phyloP scores from a whole-genome alignment of 371 early-diverging fungal species.

The Funneliformis caledonium region DNA sequence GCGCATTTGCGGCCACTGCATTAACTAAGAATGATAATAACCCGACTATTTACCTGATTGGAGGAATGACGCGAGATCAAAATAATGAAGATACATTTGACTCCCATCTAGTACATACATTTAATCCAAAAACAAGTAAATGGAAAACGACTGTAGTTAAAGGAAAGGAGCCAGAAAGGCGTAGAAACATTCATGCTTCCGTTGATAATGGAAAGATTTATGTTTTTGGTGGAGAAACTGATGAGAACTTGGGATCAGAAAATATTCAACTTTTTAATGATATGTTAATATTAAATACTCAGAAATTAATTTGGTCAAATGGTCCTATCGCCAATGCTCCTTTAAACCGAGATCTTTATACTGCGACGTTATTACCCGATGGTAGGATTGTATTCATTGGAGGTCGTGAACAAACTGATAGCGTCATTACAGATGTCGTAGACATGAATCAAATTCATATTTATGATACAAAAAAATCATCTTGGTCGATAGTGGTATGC shows the following conservation, averaged over 20 bases:
- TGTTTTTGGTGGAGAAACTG: conserved; percentile 14
- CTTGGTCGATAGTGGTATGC: not conserved
- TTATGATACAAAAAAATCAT: not conserved
- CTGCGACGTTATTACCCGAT: not conserved
- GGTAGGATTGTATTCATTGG: conserved; percentile 15
- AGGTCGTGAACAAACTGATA: not conserved
- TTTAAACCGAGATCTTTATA: too few relatives aligned
- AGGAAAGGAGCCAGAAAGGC: not conserved
- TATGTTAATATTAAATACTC: conserved; percentile 13
- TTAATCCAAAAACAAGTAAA: not conserved
- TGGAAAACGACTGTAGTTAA: not conserved
- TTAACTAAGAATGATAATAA: too few relatives aligned
- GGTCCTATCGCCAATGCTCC: not conserved
- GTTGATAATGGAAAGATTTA: not conserved
- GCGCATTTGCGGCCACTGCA: too few relatives aligned
- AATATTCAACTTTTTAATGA: not conserved
- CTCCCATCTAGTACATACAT: not conserved
- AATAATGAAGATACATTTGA: not conserved
- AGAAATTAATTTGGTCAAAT: not conserved
- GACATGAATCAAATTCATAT: not conserved
- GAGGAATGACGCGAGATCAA: not conserved
- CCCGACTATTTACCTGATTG: not conserved
- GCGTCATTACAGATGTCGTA: not conserved
- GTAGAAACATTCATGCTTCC: not conserved
- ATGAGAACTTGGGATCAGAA: not conserved